A percentile compares a stretch with the other conserved stretches of the same genome.
Evolutionary conservation across 1,284 basidiomycete species (phyloP).

Genomic region (Malassezia japonica): DNA sequence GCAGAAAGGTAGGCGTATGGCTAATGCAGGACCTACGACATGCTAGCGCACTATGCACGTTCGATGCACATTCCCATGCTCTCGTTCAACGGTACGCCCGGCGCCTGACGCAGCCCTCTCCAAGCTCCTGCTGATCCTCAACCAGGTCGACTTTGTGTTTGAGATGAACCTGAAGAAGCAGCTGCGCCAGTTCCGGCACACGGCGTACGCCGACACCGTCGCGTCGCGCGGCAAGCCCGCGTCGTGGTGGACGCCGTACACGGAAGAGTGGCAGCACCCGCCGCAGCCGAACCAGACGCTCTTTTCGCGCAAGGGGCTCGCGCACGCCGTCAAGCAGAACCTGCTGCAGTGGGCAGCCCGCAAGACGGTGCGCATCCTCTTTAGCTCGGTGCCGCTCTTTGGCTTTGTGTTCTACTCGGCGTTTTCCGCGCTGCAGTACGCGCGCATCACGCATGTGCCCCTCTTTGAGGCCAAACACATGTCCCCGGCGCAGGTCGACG

Average conservation of each 20-base stretch:
- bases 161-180: conserved; percentile 37
- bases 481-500: conserved; percentile 34
- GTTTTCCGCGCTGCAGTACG: conserved; percentile 29
- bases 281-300: conserved; percentile 4
- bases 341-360: neutral
- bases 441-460: conserved; percentile 21
- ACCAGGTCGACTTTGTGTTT: conserved; percentile 38
- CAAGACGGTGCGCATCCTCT: neutral
- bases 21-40: neutral
- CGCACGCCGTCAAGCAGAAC: neutral
- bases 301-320: neutral
- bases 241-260: conserved; percentile 44
- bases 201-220: conserved; percentile 39
- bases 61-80: conserved; percentile 3
- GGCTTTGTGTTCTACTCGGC: conserved; percentile 27
- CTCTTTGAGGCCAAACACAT: conserved; percentile 43
- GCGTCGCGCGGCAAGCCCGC: conserved; percentile 33
- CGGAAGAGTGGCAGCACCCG: conserved; percentile 41
- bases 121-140: conserved; percentile 38
- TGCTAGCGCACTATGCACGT: neutral
- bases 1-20: conserved; percentile 20
- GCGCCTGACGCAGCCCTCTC: conserved; percentile 23
- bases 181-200: conserved; percentile 26
- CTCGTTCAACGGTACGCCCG: neutral
- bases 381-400: conserved; percentile 18